phyloP scores from a whole-genome alignment of 1,284 basidiomycete species.

The Ustilago nuda region DNA sequence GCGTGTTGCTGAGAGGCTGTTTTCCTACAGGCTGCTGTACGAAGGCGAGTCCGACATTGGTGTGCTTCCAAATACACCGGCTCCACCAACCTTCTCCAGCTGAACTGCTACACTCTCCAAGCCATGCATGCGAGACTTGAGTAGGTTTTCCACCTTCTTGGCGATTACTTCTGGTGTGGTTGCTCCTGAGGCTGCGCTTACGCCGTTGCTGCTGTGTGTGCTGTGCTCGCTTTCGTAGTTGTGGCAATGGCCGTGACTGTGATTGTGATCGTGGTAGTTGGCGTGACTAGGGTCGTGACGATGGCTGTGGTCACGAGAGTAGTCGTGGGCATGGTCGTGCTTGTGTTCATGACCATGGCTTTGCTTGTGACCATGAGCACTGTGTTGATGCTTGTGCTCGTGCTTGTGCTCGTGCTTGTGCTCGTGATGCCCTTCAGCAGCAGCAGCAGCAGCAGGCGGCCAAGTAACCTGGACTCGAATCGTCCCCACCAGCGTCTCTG shows the following conservation, averaged over 20 bases:
- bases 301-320: conserved; percentile 70
- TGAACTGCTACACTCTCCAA: conserved; percentile 61
- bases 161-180: conserved; percentile 50
- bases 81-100: conserved; percentile 35
- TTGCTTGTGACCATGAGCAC: conserved; percentile 10
- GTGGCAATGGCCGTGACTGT: conserved; percentile 2
- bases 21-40: conserved; percentile 34
- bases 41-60: conserved; percentile 32
- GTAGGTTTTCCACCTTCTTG: conserved; percentile 47
- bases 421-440: conserved; percentile 55
- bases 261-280: conserved; percentile 67
- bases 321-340: conserved; percentile 73
- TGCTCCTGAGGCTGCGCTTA: neutral
- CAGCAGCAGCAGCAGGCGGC: conserved; percentile 72
- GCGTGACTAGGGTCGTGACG: neutral
- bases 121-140: conserved; percentile 52
- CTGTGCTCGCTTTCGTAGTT: conserved; percentile 70
- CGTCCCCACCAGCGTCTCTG: conserved; percentile 84
- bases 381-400: neutral
- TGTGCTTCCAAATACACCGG: conserved; percentile 1
- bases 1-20: conserved; percentile 13
- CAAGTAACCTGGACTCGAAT: conserved; percentile 72
- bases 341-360: conserved; percentile 68
- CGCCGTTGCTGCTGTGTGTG: neutral
- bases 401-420: conserved; percentile 3